Evolutionary conservation across 768 basidiomycete species (phyloP).

Genomic region (Mycena rebaudengoi): DNA sequence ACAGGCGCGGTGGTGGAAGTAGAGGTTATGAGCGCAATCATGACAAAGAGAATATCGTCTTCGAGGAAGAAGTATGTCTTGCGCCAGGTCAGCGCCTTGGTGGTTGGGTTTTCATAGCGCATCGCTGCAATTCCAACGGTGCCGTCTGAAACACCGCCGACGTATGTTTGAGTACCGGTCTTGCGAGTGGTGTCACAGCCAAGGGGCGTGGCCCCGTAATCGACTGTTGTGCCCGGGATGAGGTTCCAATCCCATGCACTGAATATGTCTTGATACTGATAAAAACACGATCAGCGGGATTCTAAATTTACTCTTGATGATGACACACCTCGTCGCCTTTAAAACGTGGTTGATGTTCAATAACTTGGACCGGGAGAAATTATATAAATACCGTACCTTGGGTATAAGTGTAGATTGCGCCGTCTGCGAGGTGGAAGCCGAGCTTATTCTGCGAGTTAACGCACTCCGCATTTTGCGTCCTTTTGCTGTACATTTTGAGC

Average conservation of each 20-base stretch:
- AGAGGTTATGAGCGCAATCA: constrained; percentile 35
- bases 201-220: constrained; percentile 42
- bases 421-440: constrained; percentile 62
- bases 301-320: too few species aligned
- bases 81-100: constrained; percentile 38
- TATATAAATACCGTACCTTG: background rate
- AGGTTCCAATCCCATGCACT: constrained; percentile 69
- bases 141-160: constrained; percentile 46
- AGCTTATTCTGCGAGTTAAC: constrained; percentile 54
- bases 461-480: constrained; percentile 59
- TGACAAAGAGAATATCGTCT: constrained; percentile 43
- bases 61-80: constrained; percentile 49
- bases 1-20: constrained; percentile 34
- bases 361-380: background rate
- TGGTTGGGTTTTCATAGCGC: constrained; percentile 47
- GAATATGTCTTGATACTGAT: constrained; percentile 48
- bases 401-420: constrained; percentile 55
- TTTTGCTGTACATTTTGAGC: constrained; percentile 52
- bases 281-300: background rate
- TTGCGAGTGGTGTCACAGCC: constrained; percentile 27
- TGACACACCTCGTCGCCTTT: constrained; percentile 48
- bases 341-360: constrained; percentile 18
- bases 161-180: constrained; percentile 38
- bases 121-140: constrained; percentile 41
- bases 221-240: constrained; percentile 55